phyloP scores from a whole-genome alignment of 495 filamentous ascomycete genomes.

The Jackrogersella minutella region DNA sequence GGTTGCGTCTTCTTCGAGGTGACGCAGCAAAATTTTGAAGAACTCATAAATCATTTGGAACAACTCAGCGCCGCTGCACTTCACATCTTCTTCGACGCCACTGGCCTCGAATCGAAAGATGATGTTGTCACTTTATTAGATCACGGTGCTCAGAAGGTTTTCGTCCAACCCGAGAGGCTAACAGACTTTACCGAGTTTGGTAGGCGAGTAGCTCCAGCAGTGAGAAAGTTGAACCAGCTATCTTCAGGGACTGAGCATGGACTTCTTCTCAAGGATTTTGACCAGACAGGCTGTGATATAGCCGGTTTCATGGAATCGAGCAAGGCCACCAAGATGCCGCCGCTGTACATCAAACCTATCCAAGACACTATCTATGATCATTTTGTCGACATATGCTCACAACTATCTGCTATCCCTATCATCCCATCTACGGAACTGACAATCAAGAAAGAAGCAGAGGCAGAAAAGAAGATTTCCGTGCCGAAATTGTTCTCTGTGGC shows the following conservation, averaged over 20 bases:
- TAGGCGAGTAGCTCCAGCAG: constrained; percentile 52
- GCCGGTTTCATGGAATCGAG: constrained; percentile 54
- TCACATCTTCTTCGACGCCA: constrained; percentile 78
- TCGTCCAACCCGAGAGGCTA: constrained; percentile 74
- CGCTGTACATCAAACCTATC: constrained; percentile 57
- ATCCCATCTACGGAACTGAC: constrained; percentile 76
- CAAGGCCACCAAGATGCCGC: constrained; percentile 54
- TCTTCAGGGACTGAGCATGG: constrained; percentile 50
- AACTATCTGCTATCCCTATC: constrained; percentile 74
- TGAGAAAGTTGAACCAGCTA: constrained; percentile 44
- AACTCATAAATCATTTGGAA: constrained; percentile 70
- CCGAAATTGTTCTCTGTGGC: constrained; percentile 72
- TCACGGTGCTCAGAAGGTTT: constrained; percentile 85
- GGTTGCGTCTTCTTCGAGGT: constrained; percentile 78
- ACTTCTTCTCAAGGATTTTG: constrained; percentile 56
- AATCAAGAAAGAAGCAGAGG: constrained; percentile 63
- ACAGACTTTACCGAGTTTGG: constrained; percentile 54
- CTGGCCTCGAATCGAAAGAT: constrained; percentile 68
- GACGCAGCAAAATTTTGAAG: constrained; percentile 62
- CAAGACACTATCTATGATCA: constrained; percentile 56
- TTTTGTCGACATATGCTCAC: constrained; percentile 61
- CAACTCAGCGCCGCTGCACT: constrained; percentile 68
- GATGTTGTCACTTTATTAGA: constrained; percentile 84
- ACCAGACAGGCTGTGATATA: constrained; percentile 49
- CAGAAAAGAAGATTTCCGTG: constrained; percentile 67